Conservation (phyloP, 1,284 basidiomycete species). For the Amylostereum chailletii region DNA sequence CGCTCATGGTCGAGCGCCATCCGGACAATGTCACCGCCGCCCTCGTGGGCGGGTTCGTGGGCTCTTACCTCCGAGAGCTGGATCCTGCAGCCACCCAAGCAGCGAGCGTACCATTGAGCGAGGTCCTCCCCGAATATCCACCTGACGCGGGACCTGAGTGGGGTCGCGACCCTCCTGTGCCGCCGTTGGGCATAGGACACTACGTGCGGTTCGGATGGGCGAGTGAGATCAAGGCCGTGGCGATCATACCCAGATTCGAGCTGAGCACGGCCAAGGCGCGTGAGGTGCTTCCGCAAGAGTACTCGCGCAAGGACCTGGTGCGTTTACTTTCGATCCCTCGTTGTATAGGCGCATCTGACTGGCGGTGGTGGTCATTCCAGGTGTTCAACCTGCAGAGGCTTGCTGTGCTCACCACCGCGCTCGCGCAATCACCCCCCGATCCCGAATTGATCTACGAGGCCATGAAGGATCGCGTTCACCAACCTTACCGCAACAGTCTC, state of each 20-base stretch:
- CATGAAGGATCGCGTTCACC: conserved; percentile 98
- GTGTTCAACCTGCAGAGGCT: conserved; percentile 97
- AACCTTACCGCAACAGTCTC: conserved; percentile 88
- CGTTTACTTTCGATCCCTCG: conserved; percentile 22
- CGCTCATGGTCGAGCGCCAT: conserved; percentile 98
- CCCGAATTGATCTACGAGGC: conserved; percentile 95
- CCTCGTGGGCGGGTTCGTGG: conserved; percentile 96
- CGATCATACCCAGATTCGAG: conserved; percentile 95
- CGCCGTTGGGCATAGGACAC: conserved; percentile 90
- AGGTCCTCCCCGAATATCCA: conserved; percentile 96
- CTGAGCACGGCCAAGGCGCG: conserved; percentile 93
- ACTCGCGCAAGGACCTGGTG: conserved; percentile 89
- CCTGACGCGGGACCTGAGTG: conserved; percentile 85
- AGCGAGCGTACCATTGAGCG: conserved; percentile 87
- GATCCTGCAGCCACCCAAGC: conserved; percentile 70
- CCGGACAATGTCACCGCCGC: conserved; percentile 99
- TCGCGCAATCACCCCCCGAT: conserved; percentile 87
- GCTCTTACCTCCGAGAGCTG: conserved; percentile 90
- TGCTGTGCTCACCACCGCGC: conserved; percentile 95
- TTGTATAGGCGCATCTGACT: background rate
- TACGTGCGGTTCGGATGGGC: conserved; percentile 91
- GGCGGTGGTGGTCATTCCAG: conserved; percentile 31
- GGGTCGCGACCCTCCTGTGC: conserved; percentile 83
- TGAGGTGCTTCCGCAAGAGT: conserved; percentile 76
- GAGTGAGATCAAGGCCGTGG: conserved; percentile 82